Evolutionary conservation across 2,329 filamentous ascomycete species (phyloP).

Genomic region (Aureobasidium sp.): DNA sequence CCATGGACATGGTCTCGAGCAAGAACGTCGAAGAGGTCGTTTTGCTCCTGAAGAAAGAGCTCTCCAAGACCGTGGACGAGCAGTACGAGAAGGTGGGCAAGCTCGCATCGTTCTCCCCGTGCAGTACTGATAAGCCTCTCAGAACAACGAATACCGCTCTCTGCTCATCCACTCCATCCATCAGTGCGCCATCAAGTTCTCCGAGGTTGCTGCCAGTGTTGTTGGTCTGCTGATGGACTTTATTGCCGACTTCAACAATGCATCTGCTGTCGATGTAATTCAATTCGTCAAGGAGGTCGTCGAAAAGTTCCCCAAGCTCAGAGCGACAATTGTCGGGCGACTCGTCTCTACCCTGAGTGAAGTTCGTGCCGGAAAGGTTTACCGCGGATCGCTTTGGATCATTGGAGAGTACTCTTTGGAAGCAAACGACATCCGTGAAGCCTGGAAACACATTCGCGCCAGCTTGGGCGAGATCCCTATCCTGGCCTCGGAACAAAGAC

Average conservation of each 20-base stretch:
- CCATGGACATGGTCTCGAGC: constrained; percentile 95
- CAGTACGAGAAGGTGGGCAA: constrained; percentile 77
- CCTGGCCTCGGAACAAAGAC: constrained; percentile 83
- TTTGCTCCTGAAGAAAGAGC: constrained; percentile 90
- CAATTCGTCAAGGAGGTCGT: constrained; percentile 98
- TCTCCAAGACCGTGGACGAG: constrained; percentile 95
- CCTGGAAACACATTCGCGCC: constrained; percentile 91
- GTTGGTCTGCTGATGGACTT: constrained; percentile 98
- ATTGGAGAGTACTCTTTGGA: constrained; percentile 95
- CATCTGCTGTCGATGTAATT: constrained; percentile 93
- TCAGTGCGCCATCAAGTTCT: constrained; percentile 98
- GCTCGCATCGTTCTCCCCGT: background rate
- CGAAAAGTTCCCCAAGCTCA: constrained; percentile 89
- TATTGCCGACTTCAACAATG: constrained; percentile 96
- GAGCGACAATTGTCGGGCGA: constrained; percentile 78
- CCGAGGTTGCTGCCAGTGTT: constrained; percentile 92
- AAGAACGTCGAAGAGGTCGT: constrained; percentile 98
- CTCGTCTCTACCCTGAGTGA: constrained; percentile 86
- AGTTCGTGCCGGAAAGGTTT: constrained; percentile 94
- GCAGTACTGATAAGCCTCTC: constrained; percentile 21
- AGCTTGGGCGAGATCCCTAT: constrained; percentile 97
- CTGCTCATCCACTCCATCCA: constrained; percentile 96
- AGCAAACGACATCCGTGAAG: constrained; percentile 87
- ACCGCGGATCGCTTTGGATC: constrained; percentile 94
- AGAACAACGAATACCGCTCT: constrained; percentile 87